Evolutionary conservation across 164 flowering plant genomes (phyloP).

Genomic region (Brasenia schreberi): DNA sequence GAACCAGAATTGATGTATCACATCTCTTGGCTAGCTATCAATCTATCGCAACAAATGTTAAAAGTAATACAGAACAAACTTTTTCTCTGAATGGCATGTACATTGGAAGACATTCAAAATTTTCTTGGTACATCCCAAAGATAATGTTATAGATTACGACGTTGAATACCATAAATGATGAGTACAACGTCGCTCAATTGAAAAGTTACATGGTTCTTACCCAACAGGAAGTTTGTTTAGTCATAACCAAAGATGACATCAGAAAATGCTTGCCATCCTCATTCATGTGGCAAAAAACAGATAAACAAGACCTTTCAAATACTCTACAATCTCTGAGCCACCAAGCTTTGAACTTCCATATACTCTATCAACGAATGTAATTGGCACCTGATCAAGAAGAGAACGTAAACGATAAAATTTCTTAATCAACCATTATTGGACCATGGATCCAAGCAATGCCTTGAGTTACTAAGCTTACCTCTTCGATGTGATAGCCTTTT

Average conservation of each 20-base stretch:
- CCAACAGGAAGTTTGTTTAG: not conserved
- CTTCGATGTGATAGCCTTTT: slow-evolving; percentile 86
- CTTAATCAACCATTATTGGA: not conserved
- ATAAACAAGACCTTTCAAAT: slow-evolving; percentile 81
- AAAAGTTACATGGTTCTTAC: not conserved
- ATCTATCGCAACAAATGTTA: no score
- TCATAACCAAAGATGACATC: not conserved
- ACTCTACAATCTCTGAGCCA: slow-evolving; percentile 96
- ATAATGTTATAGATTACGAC: not conserved
- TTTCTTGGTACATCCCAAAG: not conserved
- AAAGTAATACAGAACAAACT: no score
- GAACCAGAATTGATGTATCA: no score
- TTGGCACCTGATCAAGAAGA: slow-evolving; percentile 57
- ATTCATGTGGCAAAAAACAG: slow-evolving; percentile 62
- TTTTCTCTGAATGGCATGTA: no score
- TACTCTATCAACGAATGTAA: slow-evolving; percentile 91
- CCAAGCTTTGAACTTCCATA: slow-evolving; percentile 97
- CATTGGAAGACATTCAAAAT: no score
- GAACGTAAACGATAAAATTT: not conserved
- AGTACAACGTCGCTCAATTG: not conserved
- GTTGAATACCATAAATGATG: not conserved
- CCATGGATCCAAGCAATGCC: not conserved
- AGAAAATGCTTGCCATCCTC: not conserved
- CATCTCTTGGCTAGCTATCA: no score
- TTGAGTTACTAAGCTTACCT: slow-evolving; percentile 38